These are phyloP conservation scores for Lachnellula arida DNA, from an alignment of 2,329 filamentous ascomycete genomes.

Conservation along the genomic window DNA sequence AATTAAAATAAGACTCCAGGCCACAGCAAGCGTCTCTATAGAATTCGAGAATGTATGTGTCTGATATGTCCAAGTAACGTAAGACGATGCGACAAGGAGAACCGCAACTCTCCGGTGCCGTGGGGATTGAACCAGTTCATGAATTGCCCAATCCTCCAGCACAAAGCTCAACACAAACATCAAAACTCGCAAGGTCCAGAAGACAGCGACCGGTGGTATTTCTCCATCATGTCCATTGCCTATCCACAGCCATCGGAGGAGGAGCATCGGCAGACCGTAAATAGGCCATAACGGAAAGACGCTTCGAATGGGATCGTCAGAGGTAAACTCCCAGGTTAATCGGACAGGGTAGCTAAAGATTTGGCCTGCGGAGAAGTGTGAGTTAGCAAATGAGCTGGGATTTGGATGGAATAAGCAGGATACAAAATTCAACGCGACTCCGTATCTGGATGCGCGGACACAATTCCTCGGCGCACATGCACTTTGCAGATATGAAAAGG, in stretches of 20 bases:
- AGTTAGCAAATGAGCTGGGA: slow-evolving; percentile 6
- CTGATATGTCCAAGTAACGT: slow-evolving; percentile 98
- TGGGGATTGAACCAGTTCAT: slow-evolving; percentile 78
- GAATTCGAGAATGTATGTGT: slow-evolving; percentile 98
- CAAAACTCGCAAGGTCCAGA: slow-evolving; percentile 79
- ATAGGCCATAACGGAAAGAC: slow-evolving; percentile 94
- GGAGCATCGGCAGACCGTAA: slow-evolving; percentile 89
- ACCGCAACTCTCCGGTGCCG: slow-evolving; percentile 69
- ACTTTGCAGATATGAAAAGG: slow-evolving; percentile 1
- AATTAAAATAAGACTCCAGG: slow-evolving; percentile 91
- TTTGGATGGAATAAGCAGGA: neutral
- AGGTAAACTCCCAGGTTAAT: slow-evolving; percentile 94
- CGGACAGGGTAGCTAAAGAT: slow-evolving; percentile 90
- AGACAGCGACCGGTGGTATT: slow-evolving; percentile 79
- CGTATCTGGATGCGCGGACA: neutral
- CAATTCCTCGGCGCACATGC: slow-evolving; percentile 3
- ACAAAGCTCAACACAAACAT: slow-evolving; percentile 98
- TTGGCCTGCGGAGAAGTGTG: slow-evolving; percentile 55
- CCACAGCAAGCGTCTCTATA: slow-evolving; percentile 85
- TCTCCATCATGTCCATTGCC: slow-evolving; percentile 73
- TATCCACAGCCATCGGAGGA: slow-evolving; percentile 88
- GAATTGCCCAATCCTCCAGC: slow-evolving; percentile 93
- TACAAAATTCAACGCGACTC: slow-evolving; percentile 6
- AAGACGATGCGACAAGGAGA: slow-evolving; percentile 86
- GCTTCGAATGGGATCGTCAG: slow-evolving; percentile 82